Conservation (phyloP, 805 yeast species). For the Nakazawaea sp. region DNA sequence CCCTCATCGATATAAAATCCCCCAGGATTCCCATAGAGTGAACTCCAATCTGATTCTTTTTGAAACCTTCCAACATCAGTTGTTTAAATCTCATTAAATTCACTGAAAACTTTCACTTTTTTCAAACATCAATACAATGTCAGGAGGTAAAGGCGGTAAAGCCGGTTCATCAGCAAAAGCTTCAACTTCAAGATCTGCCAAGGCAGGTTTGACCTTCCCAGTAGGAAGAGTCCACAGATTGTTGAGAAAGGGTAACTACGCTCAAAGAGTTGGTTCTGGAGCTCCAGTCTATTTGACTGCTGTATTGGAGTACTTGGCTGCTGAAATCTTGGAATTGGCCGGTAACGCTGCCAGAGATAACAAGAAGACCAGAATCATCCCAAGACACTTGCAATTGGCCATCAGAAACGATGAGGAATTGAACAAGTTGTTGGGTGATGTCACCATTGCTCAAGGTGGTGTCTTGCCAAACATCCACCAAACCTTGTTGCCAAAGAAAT, state of each 20-base stretch:
- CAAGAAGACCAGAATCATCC: constrained; percentile 98
- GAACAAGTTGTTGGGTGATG: constrained; percentile 87
- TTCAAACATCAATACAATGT: constrained; percentile 25
- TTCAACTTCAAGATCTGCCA: constrained; percentile 95
- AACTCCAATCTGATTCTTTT: constrained; percentile 1
- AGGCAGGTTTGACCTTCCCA: constrained; percentile 99
- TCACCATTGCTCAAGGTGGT: constrained; percentile 99
- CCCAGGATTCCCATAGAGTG: too few species aligned
- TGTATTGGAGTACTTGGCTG: constrained; percentile 93
- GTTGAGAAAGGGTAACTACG: constrained; percentile 94
- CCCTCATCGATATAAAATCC: too few species aligned
- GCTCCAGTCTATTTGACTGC: constrained; percentile 98
- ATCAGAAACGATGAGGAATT: constrained; percentile 98
- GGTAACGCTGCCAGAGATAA: constrained; percentile 98
- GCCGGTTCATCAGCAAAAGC: constrained; percentile 94
- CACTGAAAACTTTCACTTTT: constrained; percentile 12
- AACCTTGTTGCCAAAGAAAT: constrained; percentile 69
- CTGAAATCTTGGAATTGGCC: constrained; percentile 96
- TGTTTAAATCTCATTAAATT: constrained; percentile 10
- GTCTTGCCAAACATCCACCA: constrained; percentile 96
- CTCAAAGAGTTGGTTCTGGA: constrained; percentile 98
- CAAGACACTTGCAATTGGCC: constrained; percentile 98
- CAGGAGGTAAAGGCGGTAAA: constrained; percentile 85
- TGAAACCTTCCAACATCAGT: constrained; percentile 11
- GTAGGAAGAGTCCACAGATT: constrained; percentile 99